Percentiles rank a stretch among this genome's conserved stretches.
phyloP scores from a whole-genome alignment of 2,329 filamentous ascomycete species.

The Colletotrichum tamarilloi region DNA sequence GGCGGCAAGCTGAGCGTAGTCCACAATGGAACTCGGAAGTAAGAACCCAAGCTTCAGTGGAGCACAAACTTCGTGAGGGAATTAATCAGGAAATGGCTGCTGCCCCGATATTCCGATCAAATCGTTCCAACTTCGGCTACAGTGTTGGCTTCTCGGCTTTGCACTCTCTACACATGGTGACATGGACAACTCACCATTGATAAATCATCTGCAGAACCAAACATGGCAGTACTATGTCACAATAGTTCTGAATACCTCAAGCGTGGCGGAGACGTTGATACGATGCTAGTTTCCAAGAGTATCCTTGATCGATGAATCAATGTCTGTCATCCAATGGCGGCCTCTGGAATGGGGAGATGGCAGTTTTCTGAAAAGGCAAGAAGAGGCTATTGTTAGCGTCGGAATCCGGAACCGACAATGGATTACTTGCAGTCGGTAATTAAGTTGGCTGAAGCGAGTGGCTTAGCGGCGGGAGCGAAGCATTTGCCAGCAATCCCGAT shows the following conservation, averaged over 20 bases:
- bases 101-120: constrained; percentile 17
- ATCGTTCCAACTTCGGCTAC: constrained; percentile 19
- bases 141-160: constrained; percentile 16
- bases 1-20: constrained; percentile 7
- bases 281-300: too few relatives aligned
- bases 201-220: not conserved
- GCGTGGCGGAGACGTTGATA: too few relatives aligned
- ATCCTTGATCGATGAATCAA: too few relatives aligned
- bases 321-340: too few relatives aligned
- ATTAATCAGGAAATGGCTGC: constrained; percentile 1
- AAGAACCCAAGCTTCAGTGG: not conserved
- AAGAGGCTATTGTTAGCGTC: not conserved
- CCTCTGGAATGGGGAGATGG: not conserved
- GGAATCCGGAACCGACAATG: not conserved
- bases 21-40: not conserved
- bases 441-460: not conserved
- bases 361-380: not conserved
- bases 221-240: not conserved
- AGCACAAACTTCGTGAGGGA: not conserved
- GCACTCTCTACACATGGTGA: constrained; percentile 4
- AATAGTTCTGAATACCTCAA: too few relatives aligned
- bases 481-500: not conserved
- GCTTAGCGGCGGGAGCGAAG: not conserved
- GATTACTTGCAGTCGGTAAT: not conserved
- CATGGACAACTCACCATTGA: not conserved